These are phyloP conservation scores for Hyaloscypha bicolor DNA, from an alignment of 495 filamentous ascomycete species.

Conservation along the genomic window DNA sequence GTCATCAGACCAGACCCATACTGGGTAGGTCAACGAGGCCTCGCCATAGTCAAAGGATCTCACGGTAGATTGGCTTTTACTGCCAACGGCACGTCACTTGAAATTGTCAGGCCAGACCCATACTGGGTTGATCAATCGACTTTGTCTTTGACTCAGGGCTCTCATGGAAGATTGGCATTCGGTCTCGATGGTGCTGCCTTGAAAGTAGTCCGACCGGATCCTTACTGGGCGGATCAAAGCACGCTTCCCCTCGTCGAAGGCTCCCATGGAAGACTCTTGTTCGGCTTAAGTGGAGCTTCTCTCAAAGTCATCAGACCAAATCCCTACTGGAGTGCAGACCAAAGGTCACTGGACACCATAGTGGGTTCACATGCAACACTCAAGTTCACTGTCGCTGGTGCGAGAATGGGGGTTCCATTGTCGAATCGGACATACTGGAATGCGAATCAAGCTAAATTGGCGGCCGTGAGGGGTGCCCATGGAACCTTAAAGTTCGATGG, in stretches of 20 bases:
- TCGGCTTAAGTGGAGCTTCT: background rate
- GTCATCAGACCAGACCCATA: background rate
- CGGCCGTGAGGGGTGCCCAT: background rate
- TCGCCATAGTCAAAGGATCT: background rate
- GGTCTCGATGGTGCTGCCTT: background rate
- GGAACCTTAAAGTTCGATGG: background rate
- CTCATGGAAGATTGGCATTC: background rate
- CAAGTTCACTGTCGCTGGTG: background rate
- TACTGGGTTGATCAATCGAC: constrained; percentile 2
- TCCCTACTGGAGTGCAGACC: background rate
- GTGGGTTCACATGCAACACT: background rate
- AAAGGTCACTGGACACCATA: too few relatives aligned
- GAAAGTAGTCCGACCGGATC: background rate
- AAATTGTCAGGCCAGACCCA: background rate
- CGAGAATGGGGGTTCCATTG: background rate
- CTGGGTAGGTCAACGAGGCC: background rate
- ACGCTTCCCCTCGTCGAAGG: background rate
- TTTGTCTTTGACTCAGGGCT: background rate
- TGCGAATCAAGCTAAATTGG: background rate
- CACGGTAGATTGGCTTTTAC: background rate
- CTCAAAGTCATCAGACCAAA: background rate
- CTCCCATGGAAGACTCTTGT: background rate
- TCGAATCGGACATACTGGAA: constrained; percentile 1
- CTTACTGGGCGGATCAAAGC: background rate
- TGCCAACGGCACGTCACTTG: background rate